phyloP scores from a whole-genome alignment of 2,329 filamentous ascomycete species.

The Pyricularia sp. region DNA sequence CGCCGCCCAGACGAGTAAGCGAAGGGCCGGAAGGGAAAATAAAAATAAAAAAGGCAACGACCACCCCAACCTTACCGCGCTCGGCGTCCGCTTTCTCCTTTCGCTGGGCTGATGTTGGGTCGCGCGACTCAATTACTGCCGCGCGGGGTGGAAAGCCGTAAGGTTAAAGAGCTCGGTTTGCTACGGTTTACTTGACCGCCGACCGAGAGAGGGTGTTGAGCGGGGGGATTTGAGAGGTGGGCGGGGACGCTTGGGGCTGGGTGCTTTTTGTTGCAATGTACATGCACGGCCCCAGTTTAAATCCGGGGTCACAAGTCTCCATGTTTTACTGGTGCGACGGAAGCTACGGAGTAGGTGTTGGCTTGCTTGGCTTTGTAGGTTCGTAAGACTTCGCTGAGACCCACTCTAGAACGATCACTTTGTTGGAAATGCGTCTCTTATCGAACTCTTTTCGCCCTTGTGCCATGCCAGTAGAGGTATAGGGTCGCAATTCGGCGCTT shows the following conservation, averaged over 20 bases:
- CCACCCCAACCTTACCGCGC: not conserved
- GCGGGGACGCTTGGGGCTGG: not conserved
- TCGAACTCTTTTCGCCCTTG: no score
- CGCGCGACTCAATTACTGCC: not conserved
- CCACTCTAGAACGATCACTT: not conserved
- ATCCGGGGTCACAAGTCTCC: not conserved
- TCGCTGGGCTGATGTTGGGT: not conserved
- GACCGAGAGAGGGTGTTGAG: not conserved
- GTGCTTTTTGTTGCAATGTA: not conserved
- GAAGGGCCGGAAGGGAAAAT: not conserved
- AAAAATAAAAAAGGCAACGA: not conserved
- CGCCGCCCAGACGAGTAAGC: slow-evolving; percentile 7
- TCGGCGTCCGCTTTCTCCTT: not conserved
- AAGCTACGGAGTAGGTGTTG: not conserved
- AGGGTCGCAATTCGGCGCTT: not conserved
- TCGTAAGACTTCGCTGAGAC: not conserved
- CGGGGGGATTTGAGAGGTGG: not conserved
- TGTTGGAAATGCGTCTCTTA: not conserved
- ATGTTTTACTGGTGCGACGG: not conserved
- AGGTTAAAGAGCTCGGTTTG: slow-evolving; percentile 16
- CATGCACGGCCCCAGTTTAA: not conserved
- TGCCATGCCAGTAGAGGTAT: not conserved
- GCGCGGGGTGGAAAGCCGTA: not conserved
- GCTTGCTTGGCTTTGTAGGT: not conserved
- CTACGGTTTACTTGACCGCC: slow-evolving; percentile 13